A percentile compares a stretch with the other conserved stretches of the same genome.
These are phyloP conservation scores for Colletotrichum plurivorum DNA, from an alignment of 2,329 filamentous ascomycete genomes.

Conservation along the genomic window DNA sequence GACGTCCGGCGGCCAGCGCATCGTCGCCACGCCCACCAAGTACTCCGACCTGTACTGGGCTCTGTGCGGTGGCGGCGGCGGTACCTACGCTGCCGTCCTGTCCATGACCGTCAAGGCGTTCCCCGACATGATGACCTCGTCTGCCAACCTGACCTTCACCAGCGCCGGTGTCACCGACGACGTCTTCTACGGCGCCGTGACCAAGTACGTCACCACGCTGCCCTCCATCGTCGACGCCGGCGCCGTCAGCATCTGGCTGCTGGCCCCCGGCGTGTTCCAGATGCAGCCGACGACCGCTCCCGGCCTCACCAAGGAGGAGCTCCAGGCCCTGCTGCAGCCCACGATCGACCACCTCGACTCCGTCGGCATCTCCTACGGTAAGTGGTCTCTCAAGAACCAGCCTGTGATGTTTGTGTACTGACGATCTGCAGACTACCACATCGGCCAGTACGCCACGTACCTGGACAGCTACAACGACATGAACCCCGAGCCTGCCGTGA, in stretches of 20 bases:
- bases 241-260: conserved; percentile 35
- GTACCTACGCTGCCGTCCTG: conserved; percentile 65
- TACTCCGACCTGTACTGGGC: conserved; percentile 71
- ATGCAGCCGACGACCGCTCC: conserved; percentile 56
- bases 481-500: conserved; percentile 38
- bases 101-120: conserved; percentile 58
- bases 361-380: conserved; percentile 45
- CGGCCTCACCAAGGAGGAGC: conserved; percentile 55
- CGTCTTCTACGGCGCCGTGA: conserved; percentile 42
- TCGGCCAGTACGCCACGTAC: conserved; percentile 48
- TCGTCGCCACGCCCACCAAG: conserved; percentile 57
- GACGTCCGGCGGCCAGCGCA: conserved; percentile 56
- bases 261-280: conserved; percentile 16
- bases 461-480: conserved; percentile 40
- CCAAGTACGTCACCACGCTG: conserved; percentile 22
- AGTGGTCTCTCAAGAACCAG: conserved; percentile 29
- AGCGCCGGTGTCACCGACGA: conserved; percentile 42
- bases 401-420: not conserved
- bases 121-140: conserved; percentile 54
- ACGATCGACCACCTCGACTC: conserved; percentile 49
- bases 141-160: conserved; percentile 59
- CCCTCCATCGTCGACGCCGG: conserved; percentile 35
- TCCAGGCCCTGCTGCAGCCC: conserved; percentile 57
- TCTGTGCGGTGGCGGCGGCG: conserved; percentile 64
- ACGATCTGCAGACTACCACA: conserved; percentile 33